Conservation (phyloP, 2,329 filamentous ascomycete species). For the Ramularia collo-cygni region DNA sequence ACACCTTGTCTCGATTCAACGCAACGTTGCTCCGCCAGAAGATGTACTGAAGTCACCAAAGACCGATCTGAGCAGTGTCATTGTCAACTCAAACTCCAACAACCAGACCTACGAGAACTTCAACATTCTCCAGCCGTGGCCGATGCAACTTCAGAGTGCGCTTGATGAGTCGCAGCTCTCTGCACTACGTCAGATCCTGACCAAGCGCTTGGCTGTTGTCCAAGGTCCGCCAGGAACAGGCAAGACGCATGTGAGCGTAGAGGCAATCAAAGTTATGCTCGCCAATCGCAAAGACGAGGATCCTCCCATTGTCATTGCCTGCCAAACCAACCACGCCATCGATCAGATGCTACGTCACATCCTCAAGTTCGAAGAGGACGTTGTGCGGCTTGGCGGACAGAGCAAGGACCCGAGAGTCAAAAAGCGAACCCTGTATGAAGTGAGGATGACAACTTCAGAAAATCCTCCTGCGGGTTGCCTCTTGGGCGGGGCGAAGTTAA, state of each 20-base stretch:
- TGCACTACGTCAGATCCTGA: conserved; percentile 64
- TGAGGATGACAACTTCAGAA: conserved; percentile 39
- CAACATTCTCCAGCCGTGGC: conserved; percentile 52
- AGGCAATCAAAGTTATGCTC: conserved; percentile 60
- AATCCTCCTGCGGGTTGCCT: conserved; percentile 36
- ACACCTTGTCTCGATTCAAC: conserved; percentile 50
- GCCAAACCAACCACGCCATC: conserved; percentile 85
- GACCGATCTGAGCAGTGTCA: conserved; percentile 40
- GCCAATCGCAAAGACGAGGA: conserved; percentile 50
- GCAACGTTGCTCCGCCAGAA: conserved; percentile 42
- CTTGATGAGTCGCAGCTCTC: conserved; percentile 66
- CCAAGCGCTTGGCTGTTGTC: conserved; percentile 64
- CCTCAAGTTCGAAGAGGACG: conserved; percentile 53
- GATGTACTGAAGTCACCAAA: conserved; percentile 47
- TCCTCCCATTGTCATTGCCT: conserved; percentile 68
- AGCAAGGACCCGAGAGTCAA: conserved; percentile 56
- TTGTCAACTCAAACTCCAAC: conserved; percentile 20
- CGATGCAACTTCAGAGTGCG: conserved; percentile 35
- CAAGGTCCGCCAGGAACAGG: conserved; percentile 77
- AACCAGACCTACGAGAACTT: conserved; percentile 40
- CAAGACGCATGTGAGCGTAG: conserved; percentile 76
- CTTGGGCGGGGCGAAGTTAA: conserved; percentile 33
- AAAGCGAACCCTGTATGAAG: conserved; percentile 58
- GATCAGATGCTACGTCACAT: conserved; percentile 70
- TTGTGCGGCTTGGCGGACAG: conserved; percentile 62